Percentiles rank a stretch among this genome's conserved stretches.
These are phyloP conservation scores for Russula lepida DNA, from an alignment of 768 basidiomycete species.

Conservation along the genomic window DNA sequence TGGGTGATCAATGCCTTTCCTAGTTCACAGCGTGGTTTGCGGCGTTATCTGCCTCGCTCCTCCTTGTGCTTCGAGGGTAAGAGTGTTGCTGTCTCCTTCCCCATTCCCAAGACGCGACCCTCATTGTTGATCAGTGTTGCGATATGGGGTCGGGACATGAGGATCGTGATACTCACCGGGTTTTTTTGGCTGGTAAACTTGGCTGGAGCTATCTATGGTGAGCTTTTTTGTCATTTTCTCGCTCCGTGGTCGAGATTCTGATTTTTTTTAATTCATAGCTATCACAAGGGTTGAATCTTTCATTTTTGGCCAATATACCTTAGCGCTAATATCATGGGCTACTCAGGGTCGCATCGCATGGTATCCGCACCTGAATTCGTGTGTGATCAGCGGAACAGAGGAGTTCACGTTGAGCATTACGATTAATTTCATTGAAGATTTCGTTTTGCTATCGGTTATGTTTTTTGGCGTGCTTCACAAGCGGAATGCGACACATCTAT, in stretches of 20 bases:
- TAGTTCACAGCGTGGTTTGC: constrained; percentile 11
- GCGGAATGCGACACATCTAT: constrained; percentile 14
- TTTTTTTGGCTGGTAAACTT: background rate
- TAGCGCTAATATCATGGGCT: background rate
- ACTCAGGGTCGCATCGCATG: constrained; percentile 6
- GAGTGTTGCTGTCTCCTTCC: background rate
- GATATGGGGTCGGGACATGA: constrained; percentile 14
- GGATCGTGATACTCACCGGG: background rate
- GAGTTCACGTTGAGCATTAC: constrained; percentile 6
- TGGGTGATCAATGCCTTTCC: background rate
- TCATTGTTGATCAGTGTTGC: constrained; percentile 5
- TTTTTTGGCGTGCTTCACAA: constrained; percentile 15
- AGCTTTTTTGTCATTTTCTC: background rate
- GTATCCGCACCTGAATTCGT: background rate
- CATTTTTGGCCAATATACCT: background rate
- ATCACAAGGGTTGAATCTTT: constrained; percentile 1
- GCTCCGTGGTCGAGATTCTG: background rate
- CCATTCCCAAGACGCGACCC: background rate
- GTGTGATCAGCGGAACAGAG: background rate
- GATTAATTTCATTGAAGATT: constrained; percentile 13
- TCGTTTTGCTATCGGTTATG: constrained; percentile 12
- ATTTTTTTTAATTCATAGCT: background rate
- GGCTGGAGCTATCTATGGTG: background rate
- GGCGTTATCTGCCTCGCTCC: constrained; percentile 4
- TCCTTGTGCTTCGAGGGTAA: constrained; percentile 17